Percentiles rank a stretch among this genome's conserved stretches.
These are phyloP conservation scores for Trypanosoma scelopori DNA, from an alignment of 208 protist species.

Conservation along the genomic window DNA sequence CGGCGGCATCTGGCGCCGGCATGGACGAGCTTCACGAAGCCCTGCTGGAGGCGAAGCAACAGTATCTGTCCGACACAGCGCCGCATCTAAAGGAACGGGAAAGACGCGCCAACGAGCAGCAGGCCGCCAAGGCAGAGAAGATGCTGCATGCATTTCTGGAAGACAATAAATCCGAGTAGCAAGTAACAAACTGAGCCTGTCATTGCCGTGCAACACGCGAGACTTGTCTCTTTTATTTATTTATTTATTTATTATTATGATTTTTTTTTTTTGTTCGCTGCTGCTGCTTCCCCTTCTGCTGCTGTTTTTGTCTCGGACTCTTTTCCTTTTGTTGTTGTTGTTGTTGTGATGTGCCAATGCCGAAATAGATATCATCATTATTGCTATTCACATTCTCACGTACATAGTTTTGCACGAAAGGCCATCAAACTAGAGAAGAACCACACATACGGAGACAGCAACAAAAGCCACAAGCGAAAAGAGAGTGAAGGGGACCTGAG, in stretches of 20 bases:
- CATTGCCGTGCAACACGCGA: too few relatives aligned
- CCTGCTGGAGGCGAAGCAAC: constrained; percentile 65
- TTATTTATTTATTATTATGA: too few relatives aligned
- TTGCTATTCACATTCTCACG: too few relatives aligned
- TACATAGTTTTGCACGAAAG: too few relatives aligned
- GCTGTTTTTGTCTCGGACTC: neutral
- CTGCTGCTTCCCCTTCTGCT: constrained; percentile 1
- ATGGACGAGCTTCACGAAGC: constrained; percentile 87
- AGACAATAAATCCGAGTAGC: constrained; percentile 11
- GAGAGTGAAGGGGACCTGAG: too few relatives aligned
- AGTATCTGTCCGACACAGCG: constrained; percentile 62
- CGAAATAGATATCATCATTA: too few relatives aligned
- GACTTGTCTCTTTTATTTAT: too few relatives aligned
- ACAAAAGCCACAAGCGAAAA: too few relatives aligned
- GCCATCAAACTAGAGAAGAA: neutral
- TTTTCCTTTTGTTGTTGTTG: neutral
- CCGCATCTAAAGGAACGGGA: constrained; percentile 7
- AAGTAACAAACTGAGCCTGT: too few relatives aligned
- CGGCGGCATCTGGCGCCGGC: constrained; percentile 90
- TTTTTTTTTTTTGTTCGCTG: constrained; percentile 10
- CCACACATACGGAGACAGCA: neutral
- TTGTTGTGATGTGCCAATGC: too few relatives aligned
- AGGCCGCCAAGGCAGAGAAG: constrained; percentile 5
- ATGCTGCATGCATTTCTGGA: constrained; percentile 7
- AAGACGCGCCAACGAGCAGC: constrained; percentile 12